Conservation (phyloP, 768 basidiomycete genomes). For the Boletus sp. region DNA sequence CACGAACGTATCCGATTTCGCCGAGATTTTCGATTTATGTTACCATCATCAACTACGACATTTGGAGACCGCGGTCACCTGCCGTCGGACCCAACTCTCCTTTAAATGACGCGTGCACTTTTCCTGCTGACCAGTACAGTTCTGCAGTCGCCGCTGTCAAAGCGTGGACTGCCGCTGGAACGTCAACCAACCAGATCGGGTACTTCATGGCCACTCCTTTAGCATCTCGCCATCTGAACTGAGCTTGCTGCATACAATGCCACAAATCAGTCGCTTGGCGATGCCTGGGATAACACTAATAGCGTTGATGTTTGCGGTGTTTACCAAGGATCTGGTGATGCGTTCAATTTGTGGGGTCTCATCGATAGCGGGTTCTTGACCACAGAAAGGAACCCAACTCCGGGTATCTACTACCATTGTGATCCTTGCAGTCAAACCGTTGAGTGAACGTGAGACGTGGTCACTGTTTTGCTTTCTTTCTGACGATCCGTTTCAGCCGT, state of each 20-base stretch:
- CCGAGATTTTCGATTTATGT: no score
- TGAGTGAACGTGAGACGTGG: constrained; percentile 20
- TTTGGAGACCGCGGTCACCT: constrained; percentile 9
- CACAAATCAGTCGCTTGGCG: constrained; percentile 47
- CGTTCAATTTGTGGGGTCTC: not conserved
- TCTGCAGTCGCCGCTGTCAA: constrained; percentile 73
- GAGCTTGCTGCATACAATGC: constrained; percentile 45
- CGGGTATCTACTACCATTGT: constrained; percentile 53
- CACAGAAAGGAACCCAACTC: not conserved
- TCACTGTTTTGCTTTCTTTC: not conserved
- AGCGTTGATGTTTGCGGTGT: not conserved
- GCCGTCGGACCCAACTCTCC: constrained; percentile 80
- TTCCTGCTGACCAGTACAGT: constrained; percentile 55
- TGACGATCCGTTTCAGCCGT: constrained; percentile 47
- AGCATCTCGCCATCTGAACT: constrained; percentile 34
- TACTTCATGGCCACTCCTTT: constrained; percentile 83
- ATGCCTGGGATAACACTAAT: constrained; percentile 33
- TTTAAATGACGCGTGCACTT: constrained; percentile 71
- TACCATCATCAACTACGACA: no score
- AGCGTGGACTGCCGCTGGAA: constrained; percentile 74
- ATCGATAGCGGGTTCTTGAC: not conserved
- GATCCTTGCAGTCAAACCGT: constrained; percentile 76
- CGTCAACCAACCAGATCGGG: constrained; percentile 67
- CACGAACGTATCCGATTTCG: no score
- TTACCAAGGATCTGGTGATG: not conserved